phyloP scores from a whole-genome alignment of 768 basidiomycete species.

The Tylopilus sp. region DNA sequence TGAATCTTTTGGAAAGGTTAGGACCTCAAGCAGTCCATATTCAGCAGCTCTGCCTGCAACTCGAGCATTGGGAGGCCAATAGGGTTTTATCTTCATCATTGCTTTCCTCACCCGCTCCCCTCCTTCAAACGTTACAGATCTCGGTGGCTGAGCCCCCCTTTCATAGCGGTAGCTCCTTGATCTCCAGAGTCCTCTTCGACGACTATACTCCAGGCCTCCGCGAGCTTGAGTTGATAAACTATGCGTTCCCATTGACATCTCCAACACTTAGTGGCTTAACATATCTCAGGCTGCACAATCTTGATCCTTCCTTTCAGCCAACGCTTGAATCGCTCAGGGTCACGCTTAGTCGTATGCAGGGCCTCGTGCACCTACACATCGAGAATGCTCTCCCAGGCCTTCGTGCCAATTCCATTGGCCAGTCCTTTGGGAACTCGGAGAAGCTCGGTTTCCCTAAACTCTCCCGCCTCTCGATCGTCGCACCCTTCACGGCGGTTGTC shows the following conservation, averaged over 20 bases:
- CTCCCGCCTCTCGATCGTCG: slow-evolving; percentile 15
- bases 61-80: slow-evolving; percentile 14
- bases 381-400: slow-evolving; percentile 34
- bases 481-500: slow-evolving; percentile 17
- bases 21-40: slow-evolving; percentile 35
- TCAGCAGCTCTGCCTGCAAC: slow-evolving; percentile 29
- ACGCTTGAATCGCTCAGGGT: slow-evolving; percentile 31
- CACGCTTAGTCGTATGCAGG: slow-evolving; percentile 34
- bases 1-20: slow-evolving; percentile 30
- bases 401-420: background rate
- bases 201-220: slow-evolving; percentile 35
- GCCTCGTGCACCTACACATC: slow-evolving; percentile 34
- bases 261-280: slow-evolving; percentile 35
- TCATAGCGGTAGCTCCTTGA: slow-evolving; percentile 17
- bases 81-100: slow-evolving; percentile 28
- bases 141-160: slow-evolving; percentile 16
- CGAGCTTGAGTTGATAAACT: slow-evolving; percentile 34
- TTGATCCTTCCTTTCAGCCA: slow-evolving; percentile 26
- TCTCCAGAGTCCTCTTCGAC: slow-evolving; percentile 29
- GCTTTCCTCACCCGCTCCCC: slow-evolving; percentile 28
- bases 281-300: slow-evolving; percentile 35
- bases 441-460: slow-evolving; percentile 10
- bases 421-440: background rate
- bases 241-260: slow-evolving; percentile 37
- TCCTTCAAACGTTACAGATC: slow-evolving; percentile 31